phyloP scores from a whole-genome alignment of 2,329 filamentous ascomycete genomes.

The Laburnicola sp. region DNA sequence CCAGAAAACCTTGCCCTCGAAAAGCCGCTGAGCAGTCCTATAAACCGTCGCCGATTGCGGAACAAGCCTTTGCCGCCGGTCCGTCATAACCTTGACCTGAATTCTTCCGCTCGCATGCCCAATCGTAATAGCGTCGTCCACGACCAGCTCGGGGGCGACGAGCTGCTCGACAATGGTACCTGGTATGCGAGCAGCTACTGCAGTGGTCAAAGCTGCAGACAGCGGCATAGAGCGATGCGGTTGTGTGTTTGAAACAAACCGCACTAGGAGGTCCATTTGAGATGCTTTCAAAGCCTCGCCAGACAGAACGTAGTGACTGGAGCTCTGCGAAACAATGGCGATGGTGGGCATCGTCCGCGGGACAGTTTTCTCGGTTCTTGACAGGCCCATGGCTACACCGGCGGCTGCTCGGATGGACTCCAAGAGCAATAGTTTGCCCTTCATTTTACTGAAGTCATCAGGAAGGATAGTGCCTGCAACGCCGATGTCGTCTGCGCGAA shows the following conservation, averaged over 20 bases:
- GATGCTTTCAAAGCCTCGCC: slow-evolving; percentile 40
- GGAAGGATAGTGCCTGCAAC: slow-evolving; percentile 58
- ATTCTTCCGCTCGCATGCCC: slow-evolving; percentile 45
- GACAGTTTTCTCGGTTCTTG: slow-evolving; percentile 48
- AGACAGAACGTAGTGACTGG: slow-evolving; percentile 45
- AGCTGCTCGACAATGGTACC: slow-evolving; percentile 43
- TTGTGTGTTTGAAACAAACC: slow-evolving; percentile 51
- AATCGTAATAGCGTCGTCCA: slow-evolving; percentile 41
- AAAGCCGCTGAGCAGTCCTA: slow-evolving; percentile 43
- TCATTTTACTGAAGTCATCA: slow-evolving; percentile 56
- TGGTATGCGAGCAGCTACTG: slow-evolving; percentile 44
- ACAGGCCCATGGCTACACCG: slow-evolving; percentile 64
- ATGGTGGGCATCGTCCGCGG: slow-evolving; percentile 67
- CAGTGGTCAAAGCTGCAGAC: slow-evolving; percentile 49
- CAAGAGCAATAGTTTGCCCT: slow-evolving; percentile 54
- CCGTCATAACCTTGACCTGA: slow-evolving; percentile 43
- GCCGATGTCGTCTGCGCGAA: slow-evolving; percentile 58
- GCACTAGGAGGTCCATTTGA: slow-evolving; percentile 46
- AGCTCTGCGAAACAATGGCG: slow-evolving; percentile 54
- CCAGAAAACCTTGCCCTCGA: slow-evolving; percentile 41
- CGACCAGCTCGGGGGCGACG: slow-evolving; percentile 29
- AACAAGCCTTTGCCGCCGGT: slow-evolving; percentile 19
- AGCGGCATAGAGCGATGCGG: slow-evolving; percentile 51
- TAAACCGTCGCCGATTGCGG: slow-evolving; percentile 40
- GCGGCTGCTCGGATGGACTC: slow-evolving; percentile 62